Base-by-base conservation (phyloP, 768 basidiomycete genomes). In the Calocybe cyanea region DNA sequence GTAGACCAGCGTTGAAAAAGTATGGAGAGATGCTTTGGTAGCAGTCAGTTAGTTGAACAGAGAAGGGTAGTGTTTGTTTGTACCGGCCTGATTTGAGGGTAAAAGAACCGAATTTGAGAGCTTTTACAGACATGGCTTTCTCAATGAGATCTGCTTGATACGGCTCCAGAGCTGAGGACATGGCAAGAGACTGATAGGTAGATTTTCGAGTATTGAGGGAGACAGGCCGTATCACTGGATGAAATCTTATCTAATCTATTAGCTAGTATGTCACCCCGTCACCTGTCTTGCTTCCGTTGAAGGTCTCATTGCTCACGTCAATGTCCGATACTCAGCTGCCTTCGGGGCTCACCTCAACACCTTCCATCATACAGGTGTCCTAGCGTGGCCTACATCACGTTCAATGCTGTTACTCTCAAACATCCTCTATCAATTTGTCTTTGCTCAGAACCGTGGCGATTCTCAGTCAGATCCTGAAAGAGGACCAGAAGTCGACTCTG, bases 71-170 rank as follows among this genome's bases (percentile, higher is more conserved):
- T 28, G 11, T 28, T 28, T n/a, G 40, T 42, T 67, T 85, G 54
- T 63, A 92, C 90, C 93, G 82, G 52, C 95, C 96, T 25, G 91
- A 93, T 77, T 98, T 99, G 46, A 98, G 77, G 1, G 85, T 89
- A 63, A 96, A 99, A 1, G 81, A 74, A 25, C 95, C 96, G 58
- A 97, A 98, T 60, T 85, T 87, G 48, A 92, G 80, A 1, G 89
- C 89, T 24, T 81, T 82, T 9, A 79, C 78, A 4, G 72, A 61
- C 73, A 87, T 80, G 2, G 84, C 70, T 57, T 81, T 76, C 48
- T 79, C 68, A 49, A 92, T 88, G 42, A 92, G 73, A 45, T 83
- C 77, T 0, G 67, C 67, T 57, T 87, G 83, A 58, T 83, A 81
- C 7, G 59, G 43, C 36, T 74, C 63, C 3, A 84, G 61, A 13